Base-by-base conservation (phyloP, 2,329 filamentous ascomycete genomes). In the Tolypocladium nubicola region DNA sequence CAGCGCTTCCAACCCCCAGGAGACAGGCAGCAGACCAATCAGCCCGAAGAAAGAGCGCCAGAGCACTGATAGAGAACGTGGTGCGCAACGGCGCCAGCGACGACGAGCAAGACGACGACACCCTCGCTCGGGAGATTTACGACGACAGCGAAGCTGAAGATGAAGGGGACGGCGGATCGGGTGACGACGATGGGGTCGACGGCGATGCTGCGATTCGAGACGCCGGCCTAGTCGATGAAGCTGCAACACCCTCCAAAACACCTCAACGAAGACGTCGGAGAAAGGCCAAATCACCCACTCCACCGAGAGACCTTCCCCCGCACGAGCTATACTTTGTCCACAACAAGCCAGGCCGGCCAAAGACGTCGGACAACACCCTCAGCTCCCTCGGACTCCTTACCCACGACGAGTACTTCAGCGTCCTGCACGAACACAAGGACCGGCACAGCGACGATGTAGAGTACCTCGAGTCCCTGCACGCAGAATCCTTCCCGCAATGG, bases 281-380 rank as follows among this genome's bases (percentile, higher is more conserved):
- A 57, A 69, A 64, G 37, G 67, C 65, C 30, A 84, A 83, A 57
- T 90, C 88, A 8, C 88, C 89, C 1, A 91, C 88, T 6, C 90
- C 90, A 3, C 90, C 93, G 21, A 81, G 84, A 55, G 83, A 96
- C 65, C 79, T 97, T 2, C 89, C 92, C 6, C 80, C 92, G 0
- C 90, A 97, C 67, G 94, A 97, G 70, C 83, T 88, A 63, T 99
- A 95, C 75, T 97, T 99, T 71, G 89, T 87, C 67, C 90, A 97
- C 67, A 97, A 96, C 68, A 86, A 90, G 53, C 85, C 89, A 0
- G 91, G 90, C 2, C 81, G 85, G 4, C 79, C 84, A 50, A 92
- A 92, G 71, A 96, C 93, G 0, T 97, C 92, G 1, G 88, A 89
- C 68, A 94, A 94, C 62, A 96, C 85, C 0, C 78, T 97, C 6